phyloP scores from a whole-genome alignment of 1,284 basidiomycete species.

The Somion occarium region DNA sequence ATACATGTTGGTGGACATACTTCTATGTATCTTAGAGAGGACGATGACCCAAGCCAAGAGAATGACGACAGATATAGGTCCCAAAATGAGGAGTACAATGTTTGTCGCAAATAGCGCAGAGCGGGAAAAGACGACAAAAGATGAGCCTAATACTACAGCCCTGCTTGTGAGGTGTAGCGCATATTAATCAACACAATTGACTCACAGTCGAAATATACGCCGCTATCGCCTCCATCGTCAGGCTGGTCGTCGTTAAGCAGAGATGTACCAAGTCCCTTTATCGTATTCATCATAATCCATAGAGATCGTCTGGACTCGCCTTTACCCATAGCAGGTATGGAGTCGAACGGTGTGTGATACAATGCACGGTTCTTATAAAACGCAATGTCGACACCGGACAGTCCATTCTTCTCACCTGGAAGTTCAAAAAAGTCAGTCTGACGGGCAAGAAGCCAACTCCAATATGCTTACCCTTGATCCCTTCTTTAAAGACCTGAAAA shows the following conservation, averaged over 20 bases:
- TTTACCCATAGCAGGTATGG: conserved; percentile 45
- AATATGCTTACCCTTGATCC: conserved; percentile 15
- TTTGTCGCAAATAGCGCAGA: conserved; percentile 49
- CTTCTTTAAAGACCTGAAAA: conserved; percentile 49
- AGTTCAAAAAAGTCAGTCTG: neutral
- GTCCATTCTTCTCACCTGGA: conserved; percentile 28
- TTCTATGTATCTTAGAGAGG: conserved; percentile 14
- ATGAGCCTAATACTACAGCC: conserved; percentile 57
- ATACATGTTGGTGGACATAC: conserved; percentile 9
- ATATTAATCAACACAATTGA: conserved; percentile 12
- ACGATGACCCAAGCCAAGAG: conserved; percentile 32
- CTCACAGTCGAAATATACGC: conserved; percentile 73
- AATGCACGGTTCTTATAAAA: conserved; percentile 64
- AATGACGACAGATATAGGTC: conserved; percentile 49
- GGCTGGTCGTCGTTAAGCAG: conserved; percentile 40
- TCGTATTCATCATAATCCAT: conserved; percentile 71
- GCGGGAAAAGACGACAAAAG: conserved; percentile 51
- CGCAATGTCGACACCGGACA: conserved; percentile 67
- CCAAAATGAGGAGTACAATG: conserved; percentile 53
- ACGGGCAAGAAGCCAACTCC: neutral
- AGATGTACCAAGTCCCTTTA: conserved; percentile 46
- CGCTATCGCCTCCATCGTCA: conserved; percentile 28
- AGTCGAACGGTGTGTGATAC: conserved; percentile 68
- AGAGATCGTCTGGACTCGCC: conserved; percentile 47
- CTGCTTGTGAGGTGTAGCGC: neutral